Evolutionary conservation across 495 filamentous ascomycete genomes (phyloP).

Genomic region (Sphaerosporella brunnea): DNA sequence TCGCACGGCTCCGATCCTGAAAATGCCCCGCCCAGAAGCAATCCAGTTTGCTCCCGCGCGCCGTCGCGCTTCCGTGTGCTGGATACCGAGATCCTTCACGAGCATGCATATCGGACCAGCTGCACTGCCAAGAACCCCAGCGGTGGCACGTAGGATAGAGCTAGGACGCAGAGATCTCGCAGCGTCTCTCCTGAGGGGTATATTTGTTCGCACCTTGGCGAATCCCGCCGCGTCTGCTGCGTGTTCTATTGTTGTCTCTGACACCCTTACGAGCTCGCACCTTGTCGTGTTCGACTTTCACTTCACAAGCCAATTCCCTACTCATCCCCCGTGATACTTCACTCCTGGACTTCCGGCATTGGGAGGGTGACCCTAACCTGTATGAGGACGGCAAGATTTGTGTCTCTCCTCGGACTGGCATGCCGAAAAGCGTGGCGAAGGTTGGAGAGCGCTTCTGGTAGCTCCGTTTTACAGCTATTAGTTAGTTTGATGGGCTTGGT

Average conservation of each 20-base stretch:
- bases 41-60: slow-evolving; percentile 18
- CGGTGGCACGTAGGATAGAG: slow-evolving; percentile 32
- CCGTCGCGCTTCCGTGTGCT: slow-evolving; percentile 32
- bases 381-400: slow-evolving; percentile 46
- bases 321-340: slow-evolving; percentile 38
- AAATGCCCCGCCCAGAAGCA: slow-evolving; percentile 14
- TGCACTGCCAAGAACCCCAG: slow-evolving; percentile 7
- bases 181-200: slow-evolving; percentile 36
- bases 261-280: slow-evolving; percentile 46
- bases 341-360: slow-evolving; percentile 37
- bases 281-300: slow-evolving; percentile 42
- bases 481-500: slow-evolving; percentile 45
- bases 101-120: slow-evolving; percentile 32
- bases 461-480: slow-evolving; percentile 40
- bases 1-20: slow-evolving; percentile 10
- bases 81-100: slow-evolving; percentile 29
- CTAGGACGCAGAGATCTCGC: slow-evolving; percentile 42
- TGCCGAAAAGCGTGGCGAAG: slow-evolving; percentile 33
- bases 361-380: slow-evolving; percentile 42
- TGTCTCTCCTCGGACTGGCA: slow-evolving; percentile 43
- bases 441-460: slow-evolving; percentile 33
- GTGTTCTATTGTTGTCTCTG: slow-evolving; percentile 43
- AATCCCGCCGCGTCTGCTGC: slow-evolving; percentile 39
- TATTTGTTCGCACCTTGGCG: slow-evolving; percentile 41
- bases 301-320: slow-evolving; percentile 33